Evolutionary conservation across 2,329 filamentous ascomycete genomes (phyloP).

Genomic region (Botrytis porri): DNA sequence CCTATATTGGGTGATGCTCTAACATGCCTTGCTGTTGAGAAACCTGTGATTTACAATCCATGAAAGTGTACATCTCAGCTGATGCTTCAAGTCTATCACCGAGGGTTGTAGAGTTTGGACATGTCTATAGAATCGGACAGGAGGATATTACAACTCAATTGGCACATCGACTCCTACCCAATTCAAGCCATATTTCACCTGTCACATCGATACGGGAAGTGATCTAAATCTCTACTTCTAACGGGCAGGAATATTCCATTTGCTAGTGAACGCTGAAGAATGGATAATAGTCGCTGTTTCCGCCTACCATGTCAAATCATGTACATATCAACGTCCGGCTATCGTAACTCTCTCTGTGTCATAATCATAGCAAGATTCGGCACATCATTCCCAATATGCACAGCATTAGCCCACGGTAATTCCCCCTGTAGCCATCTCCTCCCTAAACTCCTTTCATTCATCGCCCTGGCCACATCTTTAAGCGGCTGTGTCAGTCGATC

Average conservation of each 20-base stretch:
- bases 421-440: not conserved
- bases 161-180: not conserved
- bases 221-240: not conserved
- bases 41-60: not conserved
- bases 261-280: not conserved
- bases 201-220: not conserved
- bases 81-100: not conserved
- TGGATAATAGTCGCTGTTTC: not conserved
- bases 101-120: not conserved
- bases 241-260: not conserved
- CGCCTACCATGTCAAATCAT: not conserved
- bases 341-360: not conserved
- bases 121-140: no score
- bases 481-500: not conserved
- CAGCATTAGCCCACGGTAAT: not conserved
- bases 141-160: not conserved
- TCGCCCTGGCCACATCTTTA: not conserved
- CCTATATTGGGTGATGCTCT: not conserved
- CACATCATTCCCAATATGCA: not conserved
- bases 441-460: not conserved
- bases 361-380: not conserved
- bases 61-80: not conserved
- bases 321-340: not conserved
- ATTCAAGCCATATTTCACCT: not conserved
- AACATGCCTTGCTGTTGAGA: not conserved